phyloP scores from a whole-genome alignment of 352 stramenopile genomes.

The Chrysophaeum taylorii region DNA sequence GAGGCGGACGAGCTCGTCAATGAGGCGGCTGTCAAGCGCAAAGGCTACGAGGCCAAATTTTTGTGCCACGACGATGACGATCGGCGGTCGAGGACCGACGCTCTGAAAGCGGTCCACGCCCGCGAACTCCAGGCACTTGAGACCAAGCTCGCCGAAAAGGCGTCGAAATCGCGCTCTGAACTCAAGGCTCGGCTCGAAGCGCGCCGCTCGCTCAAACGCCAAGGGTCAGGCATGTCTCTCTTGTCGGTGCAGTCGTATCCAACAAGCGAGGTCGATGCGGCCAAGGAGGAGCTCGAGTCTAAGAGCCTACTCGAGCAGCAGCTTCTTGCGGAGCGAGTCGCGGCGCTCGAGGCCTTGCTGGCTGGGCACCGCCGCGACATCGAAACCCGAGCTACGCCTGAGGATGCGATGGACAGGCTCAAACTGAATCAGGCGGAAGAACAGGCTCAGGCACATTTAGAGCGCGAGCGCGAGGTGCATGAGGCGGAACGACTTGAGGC shows the following conservation, averaged over 20 bases:
- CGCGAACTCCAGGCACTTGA: background rate
- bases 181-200: background rate
- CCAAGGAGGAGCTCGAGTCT: background rate
- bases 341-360: background rate
- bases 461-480: no score
- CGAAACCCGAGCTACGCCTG: no score
- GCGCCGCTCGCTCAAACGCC: background rate
- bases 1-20: background rate
- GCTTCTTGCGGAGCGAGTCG: background rate
- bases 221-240: background rate
- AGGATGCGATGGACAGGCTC: no score
- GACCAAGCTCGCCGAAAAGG: background rate
- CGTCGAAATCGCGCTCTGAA: background rate
- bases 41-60: no score
- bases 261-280: background rate
- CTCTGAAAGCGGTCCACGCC: background rate
- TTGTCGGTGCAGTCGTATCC: background rate
- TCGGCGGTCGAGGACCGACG: background rate
- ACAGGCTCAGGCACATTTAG: no score
- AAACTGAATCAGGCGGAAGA: no score
- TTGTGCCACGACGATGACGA: no score
- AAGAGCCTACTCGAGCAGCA: background rate
- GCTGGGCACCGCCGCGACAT: no score
- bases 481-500: no score
- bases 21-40: background rate